Evolutionary conservation across 192 early-diverging fungal genomes (phyloP).

Genomic region (Mortierella hygrophila): DNA sequence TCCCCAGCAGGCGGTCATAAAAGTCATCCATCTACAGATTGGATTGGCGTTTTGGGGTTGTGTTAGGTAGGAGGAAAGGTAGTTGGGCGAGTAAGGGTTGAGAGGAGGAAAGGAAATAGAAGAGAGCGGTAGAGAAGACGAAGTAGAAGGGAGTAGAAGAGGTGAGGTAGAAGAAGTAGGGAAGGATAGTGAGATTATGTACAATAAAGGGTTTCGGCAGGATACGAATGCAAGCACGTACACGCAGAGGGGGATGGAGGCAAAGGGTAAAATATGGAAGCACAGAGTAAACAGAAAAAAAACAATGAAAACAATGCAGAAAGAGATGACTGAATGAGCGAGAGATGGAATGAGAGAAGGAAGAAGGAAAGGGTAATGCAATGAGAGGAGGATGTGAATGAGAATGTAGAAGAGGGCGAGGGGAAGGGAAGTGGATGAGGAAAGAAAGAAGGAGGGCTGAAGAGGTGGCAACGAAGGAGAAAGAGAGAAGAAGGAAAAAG

Average conservation of each 20-base stretch:
- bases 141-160: background rate
- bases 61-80: background rate
- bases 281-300: background rate
- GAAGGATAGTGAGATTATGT: constrained; percentile 11
- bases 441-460: background rate
- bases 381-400: background rate
- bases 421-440: constrained; percentile 3
- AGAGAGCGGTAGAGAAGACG: background rate
- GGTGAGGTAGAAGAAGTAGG: background rate
- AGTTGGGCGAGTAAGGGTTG: background rate
- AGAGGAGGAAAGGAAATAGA: background rate
- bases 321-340: background rate
- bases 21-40: constrained; percentile 64
- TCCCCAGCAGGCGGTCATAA: constrained; percentile 61
- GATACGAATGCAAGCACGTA: constrained; percentile 4
- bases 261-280: background rate
- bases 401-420: background rate
- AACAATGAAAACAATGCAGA: constrained; percentile 1
- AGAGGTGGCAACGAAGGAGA: background rate
- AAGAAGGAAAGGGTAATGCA: background rate
- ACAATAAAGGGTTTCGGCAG: constrained; percentile 4
- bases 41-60: background rate
- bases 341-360: background rate
- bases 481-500: background rate
- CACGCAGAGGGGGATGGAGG: background rate